A percentile compares a stretch with the other conserved stretches of the same genome.
These are phyloP conservation scores for Melaleuca quinquenervia DNA, from an alignment of 345 rosid genomes.

Conservation along the genomic window DNA sequence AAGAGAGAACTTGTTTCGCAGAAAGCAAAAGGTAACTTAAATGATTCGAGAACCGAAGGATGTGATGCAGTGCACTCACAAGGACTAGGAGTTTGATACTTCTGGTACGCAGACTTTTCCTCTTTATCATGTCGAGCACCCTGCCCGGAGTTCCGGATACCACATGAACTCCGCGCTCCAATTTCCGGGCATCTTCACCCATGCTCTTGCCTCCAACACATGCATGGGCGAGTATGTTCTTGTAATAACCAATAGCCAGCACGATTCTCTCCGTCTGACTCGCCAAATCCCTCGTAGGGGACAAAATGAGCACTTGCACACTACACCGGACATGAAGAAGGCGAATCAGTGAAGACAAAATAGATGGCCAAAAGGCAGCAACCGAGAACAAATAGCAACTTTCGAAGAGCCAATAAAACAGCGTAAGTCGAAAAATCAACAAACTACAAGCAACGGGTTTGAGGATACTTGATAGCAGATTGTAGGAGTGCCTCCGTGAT, in stretches of 20 bases:
- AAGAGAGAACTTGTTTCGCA: no score
- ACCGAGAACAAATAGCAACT: neutral
- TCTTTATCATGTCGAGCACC: slow-evolving; percentile 96
- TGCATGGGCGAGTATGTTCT: slow-evolving; percentile 70
- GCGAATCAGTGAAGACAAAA: neutral
- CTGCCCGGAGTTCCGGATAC: slow-evolving; percentile 99
- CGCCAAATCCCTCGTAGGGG: slow-evolving; percentile 96
- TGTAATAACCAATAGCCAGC: slow-evolving; percentile 56
- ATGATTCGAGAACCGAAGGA: neutral
- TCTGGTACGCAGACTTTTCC: slow-evolving; percentile 80
- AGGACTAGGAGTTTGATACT: slow-evolving; percentile 32
- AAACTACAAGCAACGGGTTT: neutral
- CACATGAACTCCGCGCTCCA: slow-evolving; percentile 47
- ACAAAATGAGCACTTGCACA: slow-evolving; percentile 88
- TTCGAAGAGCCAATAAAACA: neutral
- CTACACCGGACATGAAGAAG: slow-evolving; percentile 11
- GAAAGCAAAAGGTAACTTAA: neutral
- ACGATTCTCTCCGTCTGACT: slow-evolving; percentile 78
- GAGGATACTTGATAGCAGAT: neutral
- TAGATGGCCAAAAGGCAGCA: neutral
- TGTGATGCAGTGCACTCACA: slow-evolving; percentile 5
- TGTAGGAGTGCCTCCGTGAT: neutral
- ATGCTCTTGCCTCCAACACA: slow-evolving; percentile 94
- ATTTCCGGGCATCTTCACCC: slow-evolving; percentile 85
- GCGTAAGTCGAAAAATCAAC: neutral